A percentile compares a stretch with the other conserved stretches of the same genome.
These are phyloP conservation scores for Carex parvula DNA, from an alignment of 176 grass and related monocot species.

Conservation along the genomic window DNA sequence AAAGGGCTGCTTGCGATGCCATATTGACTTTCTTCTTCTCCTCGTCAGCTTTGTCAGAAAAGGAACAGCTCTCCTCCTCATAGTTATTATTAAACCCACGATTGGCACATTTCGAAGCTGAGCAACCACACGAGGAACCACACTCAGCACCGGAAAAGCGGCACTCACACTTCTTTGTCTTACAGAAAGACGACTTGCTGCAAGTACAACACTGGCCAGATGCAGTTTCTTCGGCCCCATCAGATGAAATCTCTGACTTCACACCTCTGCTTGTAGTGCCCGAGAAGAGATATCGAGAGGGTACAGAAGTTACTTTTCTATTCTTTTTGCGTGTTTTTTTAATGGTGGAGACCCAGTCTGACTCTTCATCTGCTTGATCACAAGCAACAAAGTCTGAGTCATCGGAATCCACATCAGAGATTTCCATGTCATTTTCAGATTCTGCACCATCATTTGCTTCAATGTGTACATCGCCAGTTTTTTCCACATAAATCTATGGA, in stretches of 20 bases:
- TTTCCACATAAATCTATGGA: constrained; percentile 25
- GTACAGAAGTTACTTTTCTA: constrained; percentile 24
- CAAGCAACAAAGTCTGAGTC: constrained; percentile 39
- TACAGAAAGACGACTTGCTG: constrained; percentile 50
- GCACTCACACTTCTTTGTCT: constrained; percentile 81
- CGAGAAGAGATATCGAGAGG: constrained; percentile 30
- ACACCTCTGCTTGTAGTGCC: neutral
- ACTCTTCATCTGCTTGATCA: constrained; percentile 40
- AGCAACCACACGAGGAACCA: constrained; percentile 50
- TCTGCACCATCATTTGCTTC: neutral
- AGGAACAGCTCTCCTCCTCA: neutral
- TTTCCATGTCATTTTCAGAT: constrained; percentile 81
- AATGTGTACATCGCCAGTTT: constrained; percentile 15
- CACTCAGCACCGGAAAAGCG: constrained; percentile 45
- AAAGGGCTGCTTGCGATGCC: constrained; percentile 41
- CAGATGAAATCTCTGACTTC: constrained; percentile 32
- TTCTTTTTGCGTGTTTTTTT: constrained; percentile 34
- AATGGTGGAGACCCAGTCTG: constrained; percentile 31
- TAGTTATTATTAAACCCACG: constrained; percentile 31
- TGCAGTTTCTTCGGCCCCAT: constrained; percentile 29
- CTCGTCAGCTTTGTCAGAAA: constrained; percentile 40
- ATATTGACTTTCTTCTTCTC: constrained; percentile 34
- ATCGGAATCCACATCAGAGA: constrained; percentile 56
- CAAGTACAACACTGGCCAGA: constrained; percentile 54
- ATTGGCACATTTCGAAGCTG: constrained; percentile 61